Conservation (phyloP, 1,284 basidiomycete genomes). For the Tremellales sp. region DNA sequence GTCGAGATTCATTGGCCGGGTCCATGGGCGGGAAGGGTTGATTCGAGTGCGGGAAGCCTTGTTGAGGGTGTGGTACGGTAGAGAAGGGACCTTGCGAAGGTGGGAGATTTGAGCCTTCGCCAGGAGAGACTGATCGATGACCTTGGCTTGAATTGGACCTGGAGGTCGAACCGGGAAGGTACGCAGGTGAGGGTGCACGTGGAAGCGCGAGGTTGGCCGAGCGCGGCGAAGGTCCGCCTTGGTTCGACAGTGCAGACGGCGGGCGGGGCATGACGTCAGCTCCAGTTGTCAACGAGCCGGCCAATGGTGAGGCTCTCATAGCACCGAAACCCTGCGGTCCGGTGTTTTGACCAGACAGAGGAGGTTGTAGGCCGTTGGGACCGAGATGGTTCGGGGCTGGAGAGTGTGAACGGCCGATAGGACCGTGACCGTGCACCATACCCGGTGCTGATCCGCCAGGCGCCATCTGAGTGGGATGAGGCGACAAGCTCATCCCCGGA, state of each 20-base stretch:
- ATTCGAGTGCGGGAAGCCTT: too few relatives aligned
- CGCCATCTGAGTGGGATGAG: constrained; percentile 10
- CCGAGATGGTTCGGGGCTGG: too few relatives aligned
- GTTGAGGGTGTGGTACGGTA: too few relatives aligned
- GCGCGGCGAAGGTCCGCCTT: not conserved
- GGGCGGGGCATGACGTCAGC: not conserved
- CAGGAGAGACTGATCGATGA: not conserved
- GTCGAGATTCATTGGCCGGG: constrained; percentile 5
- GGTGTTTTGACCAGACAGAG: constrained; percentile 22
- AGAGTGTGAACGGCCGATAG: constrained; percentile 14
- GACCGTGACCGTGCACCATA: constrained; percentile 12
- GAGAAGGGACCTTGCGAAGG: too few relatives aligned
- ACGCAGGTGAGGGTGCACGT: not conserved
- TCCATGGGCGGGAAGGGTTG: too few relatives aligned
- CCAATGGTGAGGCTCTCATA: constrained; percentile 39
- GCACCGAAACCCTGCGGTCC: constrained; percentile 14
- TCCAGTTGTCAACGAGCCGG: constrained; percentile 36
- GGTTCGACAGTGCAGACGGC: not conserved
- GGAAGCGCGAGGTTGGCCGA: not conserved
- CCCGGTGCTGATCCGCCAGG: constrained; percentile 10
- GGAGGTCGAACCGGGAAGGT: not conserved
- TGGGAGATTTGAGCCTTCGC: too few relatives aligned
- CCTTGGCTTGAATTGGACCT: constrained; percentile 4
- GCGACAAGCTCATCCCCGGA: constrained; percentile 6
- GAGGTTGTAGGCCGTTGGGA: too few relatives aligned